A percentile compares a stretch with the other conserved stretches of the same genome.
phyloP scores from a whole-genome alignment of 108 stramenopile genomes.

The Stephanodiscus triporus region DNA sequence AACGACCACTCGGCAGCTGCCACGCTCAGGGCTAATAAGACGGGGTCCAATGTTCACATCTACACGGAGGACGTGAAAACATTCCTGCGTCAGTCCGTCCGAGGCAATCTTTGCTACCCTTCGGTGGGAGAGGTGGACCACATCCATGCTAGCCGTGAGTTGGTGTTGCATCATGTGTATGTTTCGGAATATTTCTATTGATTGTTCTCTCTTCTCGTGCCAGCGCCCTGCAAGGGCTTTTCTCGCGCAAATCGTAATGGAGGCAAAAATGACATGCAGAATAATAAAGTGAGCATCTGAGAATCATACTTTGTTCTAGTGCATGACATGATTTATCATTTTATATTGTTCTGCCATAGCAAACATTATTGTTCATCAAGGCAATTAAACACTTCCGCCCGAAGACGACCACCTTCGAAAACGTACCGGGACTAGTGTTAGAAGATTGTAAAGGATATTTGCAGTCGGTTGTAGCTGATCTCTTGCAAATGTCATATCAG shows the following conservation, averaged over 20 bases:
- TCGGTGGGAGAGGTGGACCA: conserved; percentile 38
- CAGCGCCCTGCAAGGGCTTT: conserved; percentile 69
- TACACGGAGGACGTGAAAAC: conserved; percentile 42
- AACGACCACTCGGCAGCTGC: conserved; percentile 40
- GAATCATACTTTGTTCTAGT: neutral
- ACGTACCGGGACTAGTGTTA: conserved; percentile 48
- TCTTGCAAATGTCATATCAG: conserved; percentile 55
- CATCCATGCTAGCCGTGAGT: conserved; percentile 40
- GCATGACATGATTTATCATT: conserved; percentile 7
- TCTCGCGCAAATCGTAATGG: conserved; percentile 63
- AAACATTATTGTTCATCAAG: conserved; percentile 49
- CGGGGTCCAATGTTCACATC: conserved; percentile 7
- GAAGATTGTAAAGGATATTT: conserved; percentile 36
- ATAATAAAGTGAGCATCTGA: conserved; percentile 42
- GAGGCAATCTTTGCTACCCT: conserved; percentile 34
- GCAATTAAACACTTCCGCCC: conserved; percentile 49
- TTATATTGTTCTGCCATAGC: conserved; percentile 10
- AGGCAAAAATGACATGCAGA: conserved; percentile 45
- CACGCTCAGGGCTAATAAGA: conserved; percentile 32
- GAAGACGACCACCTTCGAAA: conserved; percentile 56
- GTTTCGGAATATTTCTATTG: neutral
- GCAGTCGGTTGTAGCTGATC: conserved; percentile 27
- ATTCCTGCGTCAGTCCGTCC: conserved; percentile 25
- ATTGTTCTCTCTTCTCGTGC: neutral
- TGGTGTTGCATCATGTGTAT: neutral